phyloP scores from a whole-genome alignment of 495 filamentous ascomycete species.

The Achaetomiella virescens region DNA sequence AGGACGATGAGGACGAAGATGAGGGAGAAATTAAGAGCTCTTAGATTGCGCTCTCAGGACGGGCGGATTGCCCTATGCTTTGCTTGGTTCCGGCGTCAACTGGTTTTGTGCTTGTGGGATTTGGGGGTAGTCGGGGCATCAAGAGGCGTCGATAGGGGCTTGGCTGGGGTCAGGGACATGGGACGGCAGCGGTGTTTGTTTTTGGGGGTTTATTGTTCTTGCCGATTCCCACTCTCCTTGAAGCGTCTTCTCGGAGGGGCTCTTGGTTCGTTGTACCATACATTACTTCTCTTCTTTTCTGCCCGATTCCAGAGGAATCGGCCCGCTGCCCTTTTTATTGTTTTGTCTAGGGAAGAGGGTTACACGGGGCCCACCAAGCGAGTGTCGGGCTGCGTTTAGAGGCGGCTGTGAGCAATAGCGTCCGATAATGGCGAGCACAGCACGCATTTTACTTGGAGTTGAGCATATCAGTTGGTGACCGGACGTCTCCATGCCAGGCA shows the following conservation, averaged over 20 bases:
- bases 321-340: not conserved
- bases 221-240: not conserved
- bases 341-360: not conserved
- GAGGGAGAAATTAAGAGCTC: conserved; percentile 23
- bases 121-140: too few species aligned
- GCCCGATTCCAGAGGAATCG: not conserved
- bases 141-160: too few species aligned
- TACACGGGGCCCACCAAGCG: too few species aligned
- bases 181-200: not conserved
- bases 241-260: not conserved
- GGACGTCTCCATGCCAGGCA: too few species aligned
- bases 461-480: too few species aligned
- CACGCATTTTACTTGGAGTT: too few species aligned
- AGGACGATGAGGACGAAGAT: conserved; percentile 20
- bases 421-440: too few species aligned
- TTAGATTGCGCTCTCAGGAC: not conserved
- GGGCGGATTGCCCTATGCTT: not conserved
- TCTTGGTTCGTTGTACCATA: not conserved
- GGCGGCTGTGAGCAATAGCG: too few species aligned
- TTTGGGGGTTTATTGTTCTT: not conserved
- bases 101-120: too few species aligned
- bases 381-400: too few species aligned
- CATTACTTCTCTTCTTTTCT: not conserved
- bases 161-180: too few species aligned
- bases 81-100: too few species aligned